Conservation (phyloP, 331 rosid species). For the Rosa hybrid region DNA sequence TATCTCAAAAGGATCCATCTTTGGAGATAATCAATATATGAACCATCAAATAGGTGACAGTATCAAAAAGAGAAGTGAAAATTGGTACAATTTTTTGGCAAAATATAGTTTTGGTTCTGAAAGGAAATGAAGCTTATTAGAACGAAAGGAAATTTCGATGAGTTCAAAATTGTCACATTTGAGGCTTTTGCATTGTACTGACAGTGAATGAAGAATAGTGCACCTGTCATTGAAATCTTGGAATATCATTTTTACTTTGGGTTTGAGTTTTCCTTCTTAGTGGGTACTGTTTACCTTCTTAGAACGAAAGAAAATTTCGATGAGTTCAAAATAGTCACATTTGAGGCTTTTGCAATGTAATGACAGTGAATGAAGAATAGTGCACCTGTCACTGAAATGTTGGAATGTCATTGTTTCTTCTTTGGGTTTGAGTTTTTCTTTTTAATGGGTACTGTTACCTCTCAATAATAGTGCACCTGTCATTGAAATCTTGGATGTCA, state of each 20-base stretch:
- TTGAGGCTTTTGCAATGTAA: not conserved
- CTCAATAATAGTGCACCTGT: not conserved
- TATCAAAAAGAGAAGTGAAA: not conserved
- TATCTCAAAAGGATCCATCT: no score
- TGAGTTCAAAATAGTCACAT: not conserved
- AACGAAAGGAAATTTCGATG: not conserved
- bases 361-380: not conserved
- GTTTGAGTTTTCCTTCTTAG: no score
- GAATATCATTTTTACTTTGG: not conserved
- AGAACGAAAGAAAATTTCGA: not conserved
- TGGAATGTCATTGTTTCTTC: no score
- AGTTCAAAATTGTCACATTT: not conserved
- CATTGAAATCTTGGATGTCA: not conserved
- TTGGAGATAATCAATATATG: not conserved
- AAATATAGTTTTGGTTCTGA: not conserved
- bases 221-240: not conserved
- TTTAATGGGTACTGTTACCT: no score
- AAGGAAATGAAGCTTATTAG: not conserved
- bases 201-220: not conserved
- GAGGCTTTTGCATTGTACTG: not conserved
- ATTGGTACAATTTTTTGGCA: not conserved
- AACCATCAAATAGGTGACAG: not conserved
- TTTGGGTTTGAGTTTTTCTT: no score
- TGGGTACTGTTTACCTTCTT: no score
- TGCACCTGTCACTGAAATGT: not conserved